Evolutionary conservation across 1,284 basidiomycete genomes (phyloP).

Genomic region (Trichosporon sp.): DNA sequence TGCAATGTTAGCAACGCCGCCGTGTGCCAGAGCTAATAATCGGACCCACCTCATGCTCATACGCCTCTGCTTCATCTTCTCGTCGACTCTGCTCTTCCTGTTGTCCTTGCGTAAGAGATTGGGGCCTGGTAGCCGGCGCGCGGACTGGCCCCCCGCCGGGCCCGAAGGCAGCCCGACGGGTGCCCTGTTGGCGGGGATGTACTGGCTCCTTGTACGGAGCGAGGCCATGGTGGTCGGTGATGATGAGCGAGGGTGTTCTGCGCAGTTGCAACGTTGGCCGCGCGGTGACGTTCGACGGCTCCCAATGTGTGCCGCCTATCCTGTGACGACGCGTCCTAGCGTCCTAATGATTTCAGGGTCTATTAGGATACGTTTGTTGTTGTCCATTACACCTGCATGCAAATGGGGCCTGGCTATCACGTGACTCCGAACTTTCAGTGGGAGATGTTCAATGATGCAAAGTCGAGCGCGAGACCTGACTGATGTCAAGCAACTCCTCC

Average conservation of each 20-base stretch:
- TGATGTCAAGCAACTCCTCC: neutral
- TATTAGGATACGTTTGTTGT: neutral
- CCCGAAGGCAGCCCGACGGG: neutral
- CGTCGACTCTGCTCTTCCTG: slow-evolving; percentile 70
- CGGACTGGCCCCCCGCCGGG: neutral
- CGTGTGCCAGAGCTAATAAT: neutral
- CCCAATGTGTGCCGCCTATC: neutral
- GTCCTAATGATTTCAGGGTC: slow-evolving; percentile 4
- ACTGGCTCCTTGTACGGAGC: slow-evolving; percentile 23
- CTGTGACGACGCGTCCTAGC: slow-evolving; percentile 5
- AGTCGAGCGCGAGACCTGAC: neutral
- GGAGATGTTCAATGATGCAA: neutral
- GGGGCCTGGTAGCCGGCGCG: slow-evolving; percentile 15
- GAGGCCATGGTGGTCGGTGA: slow-evolving; percentile 33
- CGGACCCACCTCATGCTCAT: slow-evolving; percentile 72
- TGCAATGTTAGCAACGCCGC: slow-evolving; percentile 14
- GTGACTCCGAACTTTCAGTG: neutral
- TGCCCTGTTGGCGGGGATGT: slow-evolving; percentile 11
- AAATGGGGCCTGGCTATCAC: neutral
- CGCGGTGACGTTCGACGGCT: neutral
- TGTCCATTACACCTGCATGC: neutral
- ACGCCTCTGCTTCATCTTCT: slow-evolving; percentile 81
- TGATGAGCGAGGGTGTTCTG: neutral
- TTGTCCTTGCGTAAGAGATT: slow-evolving; percentile 21
- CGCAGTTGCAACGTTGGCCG: neutral